phyloP scores from a whole-genome alignment of 345 rosid genomes.

The Acer negundo region DNA sequence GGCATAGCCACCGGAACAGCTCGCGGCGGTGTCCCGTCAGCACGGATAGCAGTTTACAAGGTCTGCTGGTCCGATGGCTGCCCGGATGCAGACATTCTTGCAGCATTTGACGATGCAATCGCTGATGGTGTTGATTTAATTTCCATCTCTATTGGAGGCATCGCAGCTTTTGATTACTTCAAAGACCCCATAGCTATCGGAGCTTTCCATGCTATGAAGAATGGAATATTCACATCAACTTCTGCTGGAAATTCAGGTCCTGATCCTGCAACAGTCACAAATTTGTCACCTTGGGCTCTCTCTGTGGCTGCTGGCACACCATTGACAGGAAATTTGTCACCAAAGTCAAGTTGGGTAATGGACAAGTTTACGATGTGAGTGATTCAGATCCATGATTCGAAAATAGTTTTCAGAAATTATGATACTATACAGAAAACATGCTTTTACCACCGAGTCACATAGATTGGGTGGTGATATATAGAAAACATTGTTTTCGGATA shows the following conservation, averaged over 20 bases:
- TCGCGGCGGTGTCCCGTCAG: conserved; percentile 37
- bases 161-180: neutral
- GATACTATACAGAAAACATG: no score
- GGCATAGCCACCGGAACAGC: conserved; percentile 36
- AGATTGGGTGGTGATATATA: no score
- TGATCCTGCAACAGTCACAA: neutral
- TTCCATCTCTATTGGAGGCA: conserved; percentile 23
- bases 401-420: no score
- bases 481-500: no score
- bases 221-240: conserved; percentile 29
- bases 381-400: neutral
- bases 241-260: conserved; percentile 38
- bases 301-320: conserved; percentile 35
- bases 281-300: conserved; percentile 34
- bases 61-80: conserved; percentile 39
- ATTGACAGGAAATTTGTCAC: conserved; percentile 36
- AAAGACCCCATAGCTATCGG: conserved; percentile 33
- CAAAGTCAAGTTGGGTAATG: conserved; percentile 36
- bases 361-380: conserved; percentile 25
- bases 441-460: no score
- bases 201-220: conserved; percentile 38
- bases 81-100: conserved; percentile 30
- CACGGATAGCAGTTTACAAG: conserved; percentile 41
- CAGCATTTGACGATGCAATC: conserved; percentile 51
- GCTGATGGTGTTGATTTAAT: conserved; percentile 33